A percentile compares a stretch with the other conserved stretches of the same genome.
Evolutionary conservation across 2,329 filamentous ascomycete species (phyloP).

Genomic region (Fusarium globosum): DNA sequence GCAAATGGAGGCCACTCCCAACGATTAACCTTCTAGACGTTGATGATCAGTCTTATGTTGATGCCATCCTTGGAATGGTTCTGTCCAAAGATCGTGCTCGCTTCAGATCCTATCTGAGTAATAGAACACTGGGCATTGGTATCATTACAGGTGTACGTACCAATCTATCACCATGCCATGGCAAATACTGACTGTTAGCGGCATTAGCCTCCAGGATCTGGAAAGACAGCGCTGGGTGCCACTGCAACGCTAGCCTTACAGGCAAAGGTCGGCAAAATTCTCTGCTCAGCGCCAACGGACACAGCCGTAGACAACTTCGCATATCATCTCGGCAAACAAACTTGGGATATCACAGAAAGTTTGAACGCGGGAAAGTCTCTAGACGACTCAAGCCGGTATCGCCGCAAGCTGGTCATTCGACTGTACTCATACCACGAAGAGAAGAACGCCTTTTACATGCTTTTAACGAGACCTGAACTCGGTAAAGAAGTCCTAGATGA

Average conservation of each 20-base stretch:
- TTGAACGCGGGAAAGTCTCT: neutral
- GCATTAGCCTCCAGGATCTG: conserved; percentile 3
- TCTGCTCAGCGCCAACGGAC: conserved; percentile 16
- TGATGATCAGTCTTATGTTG: neutral
- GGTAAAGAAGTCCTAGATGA: neutral
- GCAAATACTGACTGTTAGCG: neutral
- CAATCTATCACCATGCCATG: neutral
- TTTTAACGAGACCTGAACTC: neutral
- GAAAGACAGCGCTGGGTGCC: conserved; percentile 18
- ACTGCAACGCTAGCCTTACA: conserved; percentile 10
- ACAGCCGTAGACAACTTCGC: conserved; percentile 13
- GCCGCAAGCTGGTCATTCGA: conserved; percentile 9
- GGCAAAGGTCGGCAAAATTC: neutral
- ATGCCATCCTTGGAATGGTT: conserved; percentile 4
- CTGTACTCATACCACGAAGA: neutral
- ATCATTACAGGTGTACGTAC: conserved; percentile 29
- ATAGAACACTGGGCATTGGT: conserved; percentile 10
- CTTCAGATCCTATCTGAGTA: conserved; percentile 23
- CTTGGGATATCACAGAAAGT: neutral
- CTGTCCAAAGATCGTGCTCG: conserved; percentile 5
- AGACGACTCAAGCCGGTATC: fast-evolving
- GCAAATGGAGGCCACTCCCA: neutral
- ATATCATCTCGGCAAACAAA: fast-evolving
- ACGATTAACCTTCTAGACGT: conserved; percentile 2
- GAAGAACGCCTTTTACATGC: neutral